Evolutionary conservation across 495 filamentous ascomycete species (phyloP), one percentile per base, ranked within the genome.

Genomic region (Penicillium chermesinum): DNA sequence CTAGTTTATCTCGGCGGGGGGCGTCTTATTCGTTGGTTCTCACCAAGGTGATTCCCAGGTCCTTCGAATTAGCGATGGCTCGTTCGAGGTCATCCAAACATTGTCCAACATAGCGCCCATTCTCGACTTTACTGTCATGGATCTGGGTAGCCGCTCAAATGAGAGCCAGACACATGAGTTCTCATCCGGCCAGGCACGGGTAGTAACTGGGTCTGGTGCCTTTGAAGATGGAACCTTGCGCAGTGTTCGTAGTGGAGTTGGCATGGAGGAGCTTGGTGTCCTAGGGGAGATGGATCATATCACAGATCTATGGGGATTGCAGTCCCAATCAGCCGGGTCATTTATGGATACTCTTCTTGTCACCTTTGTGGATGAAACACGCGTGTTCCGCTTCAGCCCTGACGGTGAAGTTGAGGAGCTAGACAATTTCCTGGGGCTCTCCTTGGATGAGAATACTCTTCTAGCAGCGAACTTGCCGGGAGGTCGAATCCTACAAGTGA

Each of bases 31-130:
- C 63, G 78, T 97, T 22, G 94, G 87, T 2, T 96, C 93, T 4
- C 90, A 96, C 63, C 84, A 89, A 54, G 91, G 91, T 9, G 88
- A 99, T 62, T 94, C 88, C 0, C 91, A 96, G 59, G 73, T 97
- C 1, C 74, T 95, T 43, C 75, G 75, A 13, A 75, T 94, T 32
- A 68, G 71, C 40, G 65, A 72, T 35, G 68, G 71, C 18, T 67
- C 70, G 0, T 59, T 91, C 22, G 72, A 85, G 32, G 63, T 89
- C 2, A 66, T 95, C 8, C 89, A 97, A 65, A 86, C 81, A 0
- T 67, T 96, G 43, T 67, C 80, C 8, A 97, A 94, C 56, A 86
- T 96, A 61, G 90, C 87, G 0, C 93, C 93, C 1, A 87, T 97
- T 36, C 65, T 96, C 12, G 93, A 99, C 58, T 95, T 97, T 44